Conservation (phyloP, 345 rosid species). For the Garcia nutans region DNA sequence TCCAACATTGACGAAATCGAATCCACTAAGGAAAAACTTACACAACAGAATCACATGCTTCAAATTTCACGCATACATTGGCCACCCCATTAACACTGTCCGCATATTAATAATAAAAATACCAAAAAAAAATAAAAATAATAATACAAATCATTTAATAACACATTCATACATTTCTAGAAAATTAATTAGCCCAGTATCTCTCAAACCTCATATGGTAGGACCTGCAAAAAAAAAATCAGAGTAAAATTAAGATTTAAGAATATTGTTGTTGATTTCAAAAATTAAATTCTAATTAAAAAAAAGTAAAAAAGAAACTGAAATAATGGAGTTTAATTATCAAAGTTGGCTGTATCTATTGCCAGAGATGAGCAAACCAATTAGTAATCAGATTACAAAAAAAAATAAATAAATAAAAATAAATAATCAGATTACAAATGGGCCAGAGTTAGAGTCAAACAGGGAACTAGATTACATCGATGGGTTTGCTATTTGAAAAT, state of each 20-base stretch:
- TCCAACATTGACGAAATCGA: constrained; percentile 6
- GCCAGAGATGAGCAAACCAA: not conserved
- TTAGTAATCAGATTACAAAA: not conserved
- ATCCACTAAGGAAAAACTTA: not conserved
- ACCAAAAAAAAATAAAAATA: not conserved
- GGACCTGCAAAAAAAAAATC: constrained; percentile 2
- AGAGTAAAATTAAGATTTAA: not conserved
- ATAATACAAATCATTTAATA: not conserved
- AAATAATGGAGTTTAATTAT: too few species aligned
- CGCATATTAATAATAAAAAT: not conserved
- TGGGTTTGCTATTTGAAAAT: not conserved
- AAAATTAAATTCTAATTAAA: too few species aligned
- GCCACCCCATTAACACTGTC: not conserved
- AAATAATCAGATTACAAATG: not conserved
- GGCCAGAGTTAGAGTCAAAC: not conserved
- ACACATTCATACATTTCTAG: not conserved
- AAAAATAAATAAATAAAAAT: too few species aligned
- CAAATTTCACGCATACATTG: not conserved
- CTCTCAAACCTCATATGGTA: not conserved
- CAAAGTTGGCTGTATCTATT: not conserved
- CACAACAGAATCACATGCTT: constrained; percentile 5
- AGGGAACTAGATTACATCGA: not conserved
- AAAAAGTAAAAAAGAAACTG: too few species aligned
- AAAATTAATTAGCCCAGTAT: not conserved
- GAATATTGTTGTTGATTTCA: too few species aligned